Conservation (phyloP, 805 yeast genomes). For the Candida koratica region DNA sequence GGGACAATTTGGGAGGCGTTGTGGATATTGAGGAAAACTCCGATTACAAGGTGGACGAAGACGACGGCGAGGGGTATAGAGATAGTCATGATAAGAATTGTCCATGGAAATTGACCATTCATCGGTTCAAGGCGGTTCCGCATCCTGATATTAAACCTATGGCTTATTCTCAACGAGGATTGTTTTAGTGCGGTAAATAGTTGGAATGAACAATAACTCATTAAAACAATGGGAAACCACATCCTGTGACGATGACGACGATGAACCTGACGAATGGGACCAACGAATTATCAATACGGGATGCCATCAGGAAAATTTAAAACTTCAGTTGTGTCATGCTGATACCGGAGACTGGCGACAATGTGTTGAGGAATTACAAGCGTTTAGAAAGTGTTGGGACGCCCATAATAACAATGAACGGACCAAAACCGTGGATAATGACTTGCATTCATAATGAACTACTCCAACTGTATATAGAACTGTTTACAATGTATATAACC, state of each 20-base stretch:
- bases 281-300: conserved; percentile 43
- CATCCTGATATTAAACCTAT: conserved; percentile 93
- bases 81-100: conserved; percentile 34
- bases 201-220: no score
- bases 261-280: conserved; percentile 47
- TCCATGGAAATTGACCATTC: conserved; percentile 48
- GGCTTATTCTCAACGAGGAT: conserved; percentile 66
- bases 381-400: conserved; percentile 63
- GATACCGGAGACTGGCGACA: conserved; percentile 45
- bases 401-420: conserved; percentile 51
- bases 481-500: no score
- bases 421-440: conserved; percentile 34
- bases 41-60: conserved; percentile 43
- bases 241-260: conserved; percentile 34
- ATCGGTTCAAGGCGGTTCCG: conserved; percentile 72
- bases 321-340: conserved; percentile 42
- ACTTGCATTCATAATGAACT: no score
- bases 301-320: conserved; percentile 39
- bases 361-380: conserved; percentile 45
- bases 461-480: no score
- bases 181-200: no score
- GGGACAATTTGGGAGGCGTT: conserved; percentile 87
- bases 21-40: conserved; percentile 59
- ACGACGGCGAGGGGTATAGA: conserved; percentile 41
- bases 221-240: no score